Evolutionary conservation across 495 filamentous ascomycete genomes (phyloP).

Genomic region (Aspergillus leporis): DNA sequence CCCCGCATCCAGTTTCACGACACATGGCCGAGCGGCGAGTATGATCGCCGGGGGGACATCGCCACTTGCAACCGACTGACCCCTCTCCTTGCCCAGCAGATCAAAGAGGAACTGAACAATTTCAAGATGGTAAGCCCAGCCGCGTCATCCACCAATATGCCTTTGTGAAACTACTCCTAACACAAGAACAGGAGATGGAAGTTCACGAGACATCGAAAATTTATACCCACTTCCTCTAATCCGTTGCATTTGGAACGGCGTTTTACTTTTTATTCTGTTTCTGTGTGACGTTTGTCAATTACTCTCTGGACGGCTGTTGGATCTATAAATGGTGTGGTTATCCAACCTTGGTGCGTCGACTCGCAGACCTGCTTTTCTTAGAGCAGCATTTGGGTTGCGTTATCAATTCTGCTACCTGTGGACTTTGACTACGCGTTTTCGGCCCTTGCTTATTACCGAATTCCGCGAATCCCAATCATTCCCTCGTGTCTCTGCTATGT

Average conservation of each 20-base stretch:
- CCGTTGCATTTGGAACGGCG: slow-evolving; percentile 33
- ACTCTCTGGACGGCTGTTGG: slow-evolving; percentile 25
- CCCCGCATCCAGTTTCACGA: slow-evolving; percentile 94
- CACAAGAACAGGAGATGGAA: slow-evolving; percentile 87
- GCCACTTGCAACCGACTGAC: slow-evolving; percentile 98
- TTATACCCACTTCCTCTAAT: slow-evolving; percentile 98
- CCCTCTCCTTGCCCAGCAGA: slow-evolving; percentile 96
- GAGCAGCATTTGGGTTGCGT: slow-evolving; percentile 26
- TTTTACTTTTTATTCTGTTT: slow-evolving; percentile 13
- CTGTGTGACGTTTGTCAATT: slow-evolving; percentile 16
- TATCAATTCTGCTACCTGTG: slow-evolving; percentile 8
- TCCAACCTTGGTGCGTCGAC: slow-evolving; percentile 25
- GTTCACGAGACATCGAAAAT: slow-evolving; percentile 98
- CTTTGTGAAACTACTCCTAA: slow-evolving; percentile 27
- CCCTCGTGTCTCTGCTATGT: slow-evolving; percentile 14
- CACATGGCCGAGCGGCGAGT: slow-evolving; percentile 93
- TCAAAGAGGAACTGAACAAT: slow-evolving; percentile 98
- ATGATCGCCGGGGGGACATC: slow-evolving; percentile 93
- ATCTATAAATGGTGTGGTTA: slow-evolving; percentile 26
- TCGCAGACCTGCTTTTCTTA: slow-evolving; percentile 20
- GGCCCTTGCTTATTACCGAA: neutral
- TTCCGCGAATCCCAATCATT: slow-evolving; percentile 1
- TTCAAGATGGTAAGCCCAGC: slow-evolving; percentile 92
- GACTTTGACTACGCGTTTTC: neutral
- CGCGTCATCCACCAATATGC: too few species aligned